Percentiles rank a stretch among this genome's conserved stretches.
Evolutionary conservation across 2,329 filamentous ascomycete species (phyloP).

Genomic region (Colletotrichum godetiae): DNA sequence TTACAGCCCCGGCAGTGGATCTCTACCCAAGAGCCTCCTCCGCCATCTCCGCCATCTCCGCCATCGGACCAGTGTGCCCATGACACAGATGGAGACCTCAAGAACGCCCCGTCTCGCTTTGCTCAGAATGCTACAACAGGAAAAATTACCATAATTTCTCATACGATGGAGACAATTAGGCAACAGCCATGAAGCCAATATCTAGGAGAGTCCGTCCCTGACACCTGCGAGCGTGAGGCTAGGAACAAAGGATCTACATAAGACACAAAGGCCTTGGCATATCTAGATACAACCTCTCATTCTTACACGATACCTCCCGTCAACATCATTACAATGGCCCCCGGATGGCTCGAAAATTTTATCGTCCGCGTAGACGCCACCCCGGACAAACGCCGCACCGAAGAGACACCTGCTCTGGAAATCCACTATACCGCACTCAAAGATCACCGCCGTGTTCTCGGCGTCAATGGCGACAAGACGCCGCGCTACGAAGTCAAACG

Average conservation of each 20-base stretch:
- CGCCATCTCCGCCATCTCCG: no score
- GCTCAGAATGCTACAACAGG: background rate
- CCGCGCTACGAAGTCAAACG: conserved; percentile 26
- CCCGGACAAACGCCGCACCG: conserved; percentile 17
- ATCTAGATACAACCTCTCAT: background rate
- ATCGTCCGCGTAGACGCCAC: conserved; percentile 13
- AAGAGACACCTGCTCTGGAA: conserved; percentile 1
- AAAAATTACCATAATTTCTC: background rate
- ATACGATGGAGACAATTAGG: background rate
- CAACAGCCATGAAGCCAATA: background rate
- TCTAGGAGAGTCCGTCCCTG: background rate
- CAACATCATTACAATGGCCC: background rate
- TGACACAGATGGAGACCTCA: background rate
- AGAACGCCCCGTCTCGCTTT: background rate
- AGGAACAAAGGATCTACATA: background rate
- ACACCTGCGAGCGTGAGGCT: background rate
- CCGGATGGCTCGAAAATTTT: conserved; percentile 22
- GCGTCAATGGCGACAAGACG: conserved; percentile 4
- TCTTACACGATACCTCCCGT: background rate
- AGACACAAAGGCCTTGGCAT: background rate
- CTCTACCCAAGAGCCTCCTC: background rate
- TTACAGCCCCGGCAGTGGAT: background rate
- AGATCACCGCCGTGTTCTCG: conserved; percentile 12
- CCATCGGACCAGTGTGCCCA: background rate
- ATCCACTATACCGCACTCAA: conserved; percentile 20